Conservation (phyloP, 495 filamentous ascomycete genomes). For the Stereocaulon alpinum region DNA sequence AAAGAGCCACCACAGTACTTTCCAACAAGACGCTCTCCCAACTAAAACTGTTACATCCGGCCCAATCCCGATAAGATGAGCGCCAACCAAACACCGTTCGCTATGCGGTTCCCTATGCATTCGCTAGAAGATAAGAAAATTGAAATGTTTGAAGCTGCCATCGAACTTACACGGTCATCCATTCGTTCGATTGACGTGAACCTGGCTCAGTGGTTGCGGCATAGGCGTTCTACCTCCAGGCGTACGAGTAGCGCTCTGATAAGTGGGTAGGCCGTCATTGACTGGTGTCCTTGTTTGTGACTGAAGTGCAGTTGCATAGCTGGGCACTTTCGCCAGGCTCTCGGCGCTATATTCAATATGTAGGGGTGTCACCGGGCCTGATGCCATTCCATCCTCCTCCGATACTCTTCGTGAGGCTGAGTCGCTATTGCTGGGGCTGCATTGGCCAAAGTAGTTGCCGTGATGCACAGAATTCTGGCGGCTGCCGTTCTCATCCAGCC, state of each 20-base stretch:
- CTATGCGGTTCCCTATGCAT: background rate
- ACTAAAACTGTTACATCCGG: background rate
- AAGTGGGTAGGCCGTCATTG: conserved; percentile 28
- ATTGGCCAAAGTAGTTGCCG: conserved; percentile 11
- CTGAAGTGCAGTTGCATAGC: conserved; percentile 66
- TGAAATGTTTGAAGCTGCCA: background rate
- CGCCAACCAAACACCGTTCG: background rate
- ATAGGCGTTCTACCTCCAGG: conserved; percentile 41
- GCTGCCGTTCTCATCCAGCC: background rate
- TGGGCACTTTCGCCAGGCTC: conserved; percentile 63
- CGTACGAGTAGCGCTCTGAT: conserved; percentile 48
- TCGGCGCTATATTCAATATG: conserved; percentile 53
- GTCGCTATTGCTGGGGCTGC: conserved; percentile 29
- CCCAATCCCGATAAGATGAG: conserved; percentile 3
- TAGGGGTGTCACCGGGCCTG: conserved; percentile 48
- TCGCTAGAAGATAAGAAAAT: background rate
- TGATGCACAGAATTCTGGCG: background rate
- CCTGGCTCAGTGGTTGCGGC: background rate
- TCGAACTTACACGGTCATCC: background rate
- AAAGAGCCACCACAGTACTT: too few species aligned
- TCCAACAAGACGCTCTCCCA: background rate
- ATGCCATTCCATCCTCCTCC: conserved; percentile 44
- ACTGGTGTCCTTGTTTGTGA: conserved; percentile 40
- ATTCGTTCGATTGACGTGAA: background rate
- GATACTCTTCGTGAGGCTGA: conserved; percentile 49